Evolutionary conservation across 257 asterid species (phyloP).

Genomic region (Nicotiana benthamiana): DNA sequence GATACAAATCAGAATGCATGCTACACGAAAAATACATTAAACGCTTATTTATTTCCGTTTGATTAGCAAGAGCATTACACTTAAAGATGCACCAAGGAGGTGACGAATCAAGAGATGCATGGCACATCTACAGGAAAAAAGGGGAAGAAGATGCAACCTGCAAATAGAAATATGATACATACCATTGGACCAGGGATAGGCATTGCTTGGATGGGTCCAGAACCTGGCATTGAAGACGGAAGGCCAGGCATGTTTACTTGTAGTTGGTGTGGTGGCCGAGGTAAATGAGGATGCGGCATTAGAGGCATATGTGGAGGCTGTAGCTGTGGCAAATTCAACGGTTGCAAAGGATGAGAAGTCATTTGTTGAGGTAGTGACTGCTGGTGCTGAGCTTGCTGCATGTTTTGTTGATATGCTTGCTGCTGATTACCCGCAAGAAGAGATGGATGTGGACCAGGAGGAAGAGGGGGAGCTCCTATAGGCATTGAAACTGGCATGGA

Average conservation of each 20-base stretch:
- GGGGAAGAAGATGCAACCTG: not conserved
- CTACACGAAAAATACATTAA: not conserved
- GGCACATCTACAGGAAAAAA: not conserved
- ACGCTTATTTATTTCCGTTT: not conserved
- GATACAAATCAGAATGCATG: not conserved
- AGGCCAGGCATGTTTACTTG: constrained; percentile 48
- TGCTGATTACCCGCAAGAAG: constrained; percentile 66
- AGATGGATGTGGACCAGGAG: constrained; percentile 98
- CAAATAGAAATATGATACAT: not conserved
- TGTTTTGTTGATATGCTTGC: constrained; percentile 75
- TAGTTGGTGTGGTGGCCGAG: constrained; percentile 76
- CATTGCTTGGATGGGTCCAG: constrained; percentile 32
- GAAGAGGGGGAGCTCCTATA: constrained; percentile 82
- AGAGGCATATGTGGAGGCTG: constrained; percentile 72
- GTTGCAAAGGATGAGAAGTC: constrained; percentile 51
- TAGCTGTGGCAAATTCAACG: constrained; percentile 58
- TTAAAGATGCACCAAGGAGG: not conserved
- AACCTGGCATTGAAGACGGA: constrained; percentile 63
- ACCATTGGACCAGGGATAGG: constrained; percentile 73
- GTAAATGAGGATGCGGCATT: constrained; percentile 56
- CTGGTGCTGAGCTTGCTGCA: constrained; percentile 55
- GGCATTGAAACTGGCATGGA: constrained; percentile 46
- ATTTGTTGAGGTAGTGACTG: constrained; percentile 54
- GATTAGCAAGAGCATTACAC: not conserved
- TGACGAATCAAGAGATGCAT: not conserved